Base-by-base conservation (phyloP, 192 early-diverging fungal genomes). In the Allomyces arbusculus region DNA sequence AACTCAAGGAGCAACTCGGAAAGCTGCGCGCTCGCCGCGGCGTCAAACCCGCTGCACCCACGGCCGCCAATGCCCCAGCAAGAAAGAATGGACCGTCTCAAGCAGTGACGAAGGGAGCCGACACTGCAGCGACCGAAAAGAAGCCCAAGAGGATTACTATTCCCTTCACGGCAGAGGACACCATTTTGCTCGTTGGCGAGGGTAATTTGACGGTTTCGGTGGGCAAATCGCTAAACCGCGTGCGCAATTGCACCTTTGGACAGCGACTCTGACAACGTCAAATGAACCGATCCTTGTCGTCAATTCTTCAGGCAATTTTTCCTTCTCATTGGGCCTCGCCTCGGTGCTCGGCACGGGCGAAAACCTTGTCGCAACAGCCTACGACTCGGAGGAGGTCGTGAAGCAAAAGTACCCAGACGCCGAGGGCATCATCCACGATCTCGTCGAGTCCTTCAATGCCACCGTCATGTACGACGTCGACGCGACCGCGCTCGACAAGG, bases 221-320 rank as follows among this genome's bases (percentile, higher is more conserved):
- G n/a, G n/a, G n/a, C n/a, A n/a, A n/a, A n/a, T n/a, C n/a, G n/a
- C n/a, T n/a, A n/a, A n/a, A n/a, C n/a, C 4, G 4, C 33, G 33
- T 7, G 33, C 8, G 33, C 26, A 28, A 40, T 8, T 40, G 3
- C 5, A 40, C 8, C 33, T 0, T 40, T 40, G 33, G 8, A 40
- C 2, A 7, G 33, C 7, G 33, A 40, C 0, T 40, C 33, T 40
- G 33, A 40, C 33, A 7, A 0, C 33, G 7, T 8, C 0, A 40
- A 8, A 40, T 40, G 33, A n/a, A n/a, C n/a, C n/a, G 33, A 8
- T 40, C 7, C 3, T 40, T 40, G 3, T 3, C 33, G 3, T 3
- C 4, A 8, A 20, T 58, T n/a, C n/a, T n/a, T 24, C 25, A 73
- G 82, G 91, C n/a, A 97, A 95, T 75, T 95, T 97, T 70, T 88